Conservation (phyloP, 257 asterid species). For the Penstemon barbatus region DNA sequence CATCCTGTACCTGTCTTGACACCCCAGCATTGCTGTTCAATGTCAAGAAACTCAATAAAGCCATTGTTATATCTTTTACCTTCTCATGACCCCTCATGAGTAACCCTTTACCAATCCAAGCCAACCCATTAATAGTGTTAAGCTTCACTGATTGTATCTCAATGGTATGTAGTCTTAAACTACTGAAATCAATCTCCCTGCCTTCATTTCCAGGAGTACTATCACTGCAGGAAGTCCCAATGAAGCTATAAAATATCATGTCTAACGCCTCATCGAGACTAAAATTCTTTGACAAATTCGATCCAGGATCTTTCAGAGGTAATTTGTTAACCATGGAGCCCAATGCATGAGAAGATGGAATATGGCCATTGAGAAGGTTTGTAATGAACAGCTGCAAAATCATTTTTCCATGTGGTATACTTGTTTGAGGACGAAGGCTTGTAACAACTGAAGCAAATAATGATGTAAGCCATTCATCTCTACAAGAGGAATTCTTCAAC, state of each 20-base stretch:
- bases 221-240: constrained; percentile 38
- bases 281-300: constrained; percentile 35
- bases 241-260: constrained; percentile 41
- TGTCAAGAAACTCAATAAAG: constrained; percentile 60
- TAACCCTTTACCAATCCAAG: constrained; percentile 97
- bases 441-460: constrained; percentile 77
- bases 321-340: constrained; percentile 92
- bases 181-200: constrained; percentile 38
- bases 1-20: constrained; percentile 34
- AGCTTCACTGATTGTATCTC: constrained; percentile 34
- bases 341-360: constrained; percentile 92
- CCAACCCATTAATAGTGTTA: constrained; percentile 65
- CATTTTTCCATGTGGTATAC: constrained; percentile 53
- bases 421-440: constrained; percentile 72
- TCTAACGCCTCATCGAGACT: constrained; percentile 65
- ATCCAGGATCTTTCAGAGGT: constrained; percentile 51
- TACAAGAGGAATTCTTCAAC: constrained; percentile 37
- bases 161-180: constrained; percentile 40
- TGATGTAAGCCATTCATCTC: constrained; percentile 67
- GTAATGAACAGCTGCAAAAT: constrained; percentile 55
- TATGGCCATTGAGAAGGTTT: constrained; percentile 65
- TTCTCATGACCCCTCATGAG: constrained; percentile 94
- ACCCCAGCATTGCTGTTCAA: constrained; percentile 39
- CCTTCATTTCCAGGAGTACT: constrained; percentile 36
- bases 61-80: constrained; percentile 66